These are phyloP conservation scores for Chytridiales sp. DNA, from an alignment of 371 early-diverging fungal genomes.

Conservation along the genomic window DNA sequence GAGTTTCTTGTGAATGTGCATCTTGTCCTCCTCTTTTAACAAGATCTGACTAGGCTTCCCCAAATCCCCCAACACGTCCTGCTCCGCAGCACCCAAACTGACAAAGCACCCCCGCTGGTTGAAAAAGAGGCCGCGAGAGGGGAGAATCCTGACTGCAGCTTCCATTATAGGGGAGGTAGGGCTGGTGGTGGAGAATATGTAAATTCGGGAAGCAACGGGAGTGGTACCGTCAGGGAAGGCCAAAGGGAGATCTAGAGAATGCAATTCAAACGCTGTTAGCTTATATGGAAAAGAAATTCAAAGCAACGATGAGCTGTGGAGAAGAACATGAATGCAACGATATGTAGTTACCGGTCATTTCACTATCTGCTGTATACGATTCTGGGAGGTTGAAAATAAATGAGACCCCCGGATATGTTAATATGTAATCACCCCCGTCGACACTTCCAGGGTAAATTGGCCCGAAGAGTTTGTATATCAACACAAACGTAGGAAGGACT, in stretches of 20 bases:
- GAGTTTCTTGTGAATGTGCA: too few species aligned
- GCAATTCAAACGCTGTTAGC: too few species aligned
- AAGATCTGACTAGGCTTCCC: constrained; percentile 56
- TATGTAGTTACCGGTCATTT: constrained; percentile 43
- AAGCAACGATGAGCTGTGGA: too few species aligned
- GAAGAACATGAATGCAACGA: too few species aligned
- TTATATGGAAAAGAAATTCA: too few species aligned
- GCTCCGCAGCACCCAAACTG: constrained; percentile 21
- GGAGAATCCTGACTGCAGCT: not conserved
- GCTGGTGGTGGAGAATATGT: constrained; percentile 57
- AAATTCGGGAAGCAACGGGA: constrained; percentile 64
- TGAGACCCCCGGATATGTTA: constrained; percentile 72
- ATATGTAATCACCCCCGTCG: constrained; percentile 54
- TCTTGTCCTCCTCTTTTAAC: constrained; percentile 26
- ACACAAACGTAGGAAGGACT: constrained; percentile 64
- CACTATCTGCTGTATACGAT: constrained; percentile 46
- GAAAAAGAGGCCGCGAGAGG: not conserved
- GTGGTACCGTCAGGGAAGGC: constrained; percentile 77
- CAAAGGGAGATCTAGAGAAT: constrained; percentile 69
- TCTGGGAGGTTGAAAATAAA: constrained; percentile 73
- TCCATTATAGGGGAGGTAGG: constrained; percentile 15
- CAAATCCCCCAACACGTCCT: constrained; percentile 70
- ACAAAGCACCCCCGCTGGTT: not conserved
- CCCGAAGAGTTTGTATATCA: constrained; percentile 72
- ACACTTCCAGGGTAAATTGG: constrained; percentile 42